phyloP scores from a whole-genome alignment of 257 asterid species.

The Coffea eugenioides region DNA sequence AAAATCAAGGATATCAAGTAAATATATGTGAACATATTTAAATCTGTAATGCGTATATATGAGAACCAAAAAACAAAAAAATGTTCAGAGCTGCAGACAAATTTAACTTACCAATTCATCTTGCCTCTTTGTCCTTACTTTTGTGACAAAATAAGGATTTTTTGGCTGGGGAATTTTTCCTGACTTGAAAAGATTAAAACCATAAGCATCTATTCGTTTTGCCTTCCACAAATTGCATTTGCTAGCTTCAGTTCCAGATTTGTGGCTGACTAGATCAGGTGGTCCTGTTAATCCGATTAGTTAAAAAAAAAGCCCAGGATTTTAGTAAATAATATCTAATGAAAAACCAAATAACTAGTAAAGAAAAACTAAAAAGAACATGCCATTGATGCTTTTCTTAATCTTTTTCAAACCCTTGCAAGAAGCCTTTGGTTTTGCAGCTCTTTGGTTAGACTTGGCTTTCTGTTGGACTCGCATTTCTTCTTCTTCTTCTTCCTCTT shows the following conservation, averaged over 20 bases:
- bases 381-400: background rate
- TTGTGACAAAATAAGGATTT: constrained; percentile 18
- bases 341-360: no score
- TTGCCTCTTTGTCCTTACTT: background rate
- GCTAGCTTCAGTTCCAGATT: background rate
- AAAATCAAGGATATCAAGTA: no score
- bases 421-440: background rate
- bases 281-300: background rate
- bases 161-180: constrained; percentile 13
- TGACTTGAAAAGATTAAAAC: constrained; percentile 21
- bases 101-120: background rate
- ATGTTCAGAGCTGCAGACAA: no score
- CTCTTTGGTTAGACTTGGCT: background rate
- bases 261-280: background rate
- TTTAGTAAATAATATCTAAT: no score
- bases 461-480: background rate
- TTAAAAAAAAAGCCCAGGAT: background rate
- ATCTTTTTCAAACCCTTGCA: no score
- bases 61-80: no score
- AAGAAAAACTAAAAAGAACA: no score
- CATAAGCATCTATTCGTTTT: background rate
- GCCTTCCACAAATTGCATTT: background rate
- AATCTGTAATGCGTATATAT: no score
- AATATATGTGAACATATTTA: no score
- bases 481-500: background rate